Evolutionary conservation across 2,329 filamentous ascomycete species (phyloP), one percentile per base, ranked within the genome.

Genomic region (Penicillium concentricum): DNA sequence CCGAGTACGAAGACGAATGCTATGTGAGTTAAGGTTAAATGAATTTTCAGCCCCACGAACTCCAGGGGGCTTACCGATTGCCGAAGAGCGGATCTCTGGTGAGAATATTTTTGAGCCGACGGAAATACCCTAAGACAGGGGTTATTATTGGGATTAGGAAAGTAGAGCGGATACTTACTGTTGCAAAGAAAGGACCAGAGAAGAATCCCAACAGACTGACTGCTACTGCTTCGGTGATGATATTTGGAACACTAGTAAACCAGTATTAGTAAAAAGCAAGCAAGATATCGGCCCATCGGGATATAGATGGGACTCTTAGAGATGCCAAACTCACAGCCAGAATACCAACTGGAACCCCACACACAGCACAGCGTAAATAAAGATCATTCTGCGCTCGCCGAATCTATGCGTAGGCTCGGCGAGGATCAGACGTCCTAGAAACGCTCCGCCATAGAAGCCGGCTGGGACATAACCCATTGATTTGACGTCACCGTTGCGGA

Each of bases 381-480:
- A 72, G 0, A 86, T 68, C 82, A 87, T 86, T 4, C 76, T 74
- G 18, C 81, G 76, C 60, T 87, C 83, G 0, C 86, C 86, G 18
- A 81, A 80, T 0, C 83, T 76, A 66, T 85, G 79, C 0, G 81
- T 86, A 0, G 84, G 83, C 59, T 87, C 85, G 0, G 83, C 81
- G 0, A 87, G 76, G 0, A 86, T 52, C 0, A 87, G 60, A 5
- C 85, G 74, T 0, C 85, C 84, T 0, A 87, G 75, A 4, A 87
- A 75, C 0, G 76, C 75, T 0, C 85, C 85, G 2, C 83, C 85
- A 45, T 79, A 85, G 62, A 83, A 84, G 3, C 84, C 85, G 0
- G 84, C 81, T 0, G 84, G 82, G 0, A 88, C 81, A 50, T 87
- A 88, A 0, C 85, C 85, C 69, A 86, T 82, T 18, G 81, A 74